phyloP scores from a whole-genome alignment of 495 filamentous ascomycete species.

The Astrocystis sublimbata region DNA sequence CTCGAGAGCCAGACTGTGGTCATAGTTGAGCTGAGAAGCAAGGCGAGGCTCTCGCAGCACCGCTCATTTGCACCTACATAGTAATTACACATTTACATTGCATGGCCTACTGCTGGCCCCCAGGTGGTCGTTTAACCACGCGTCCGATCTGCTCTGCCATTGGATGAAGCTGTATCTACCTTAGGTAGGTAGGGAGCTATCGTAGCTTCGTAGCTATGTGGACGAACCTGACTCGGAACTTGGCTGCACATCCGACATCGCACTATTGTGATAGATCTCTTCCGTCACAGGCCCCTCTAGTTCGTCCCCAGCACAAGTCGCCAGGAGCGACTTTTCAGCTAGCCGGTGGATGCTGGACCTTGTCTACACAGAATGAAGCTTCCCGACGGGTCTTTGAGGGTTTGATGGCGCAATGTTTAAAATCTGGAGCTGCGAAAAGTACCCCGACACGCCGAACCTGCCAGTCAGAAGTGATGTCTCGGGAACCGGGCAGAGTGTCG shows the following conservation, averaged over 20 bases:
- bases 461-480: background rate
- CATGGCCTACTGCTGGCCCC: background rate
- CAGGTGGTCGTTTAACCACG: background rate
- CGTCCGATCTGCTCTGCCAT: background rate
- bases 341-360: background rate
- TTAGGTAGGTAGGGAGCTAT: background rate
- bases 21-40: slow-evolving; percentile 32
- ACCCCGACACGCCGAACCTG: background rate
- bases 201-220: slow-evolving; percentile 2
- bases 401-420: slow-evolving; percentile 8
- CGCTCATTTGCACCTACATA: background rate
- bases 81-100: background rate
- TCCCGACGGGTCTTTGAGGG: background rate
- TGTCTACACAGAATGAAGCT: background rate
- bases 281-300: slow-evolving; percentile 14
- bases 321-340: background rate
- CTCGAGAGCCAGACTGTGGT: slow-evolving; percentile 28
- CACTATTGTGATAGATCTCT: background rate
- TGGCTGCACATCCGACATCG: background rate
- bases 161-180: background rate
- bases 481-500: too few species aligned
- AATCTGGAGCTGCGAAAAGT: background rate
- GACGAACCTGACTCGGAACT: slow-evolving; percentile 6
- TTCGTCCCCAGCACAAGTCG: background rate
- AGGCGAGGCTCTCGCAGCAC: too few species aligned